Evolutionary conservation across 1,284 basidiomycete species (phyloP), one percentile per base, ranked within the genome.

Genomic region (Chondrostereum purpureum): DNA sequence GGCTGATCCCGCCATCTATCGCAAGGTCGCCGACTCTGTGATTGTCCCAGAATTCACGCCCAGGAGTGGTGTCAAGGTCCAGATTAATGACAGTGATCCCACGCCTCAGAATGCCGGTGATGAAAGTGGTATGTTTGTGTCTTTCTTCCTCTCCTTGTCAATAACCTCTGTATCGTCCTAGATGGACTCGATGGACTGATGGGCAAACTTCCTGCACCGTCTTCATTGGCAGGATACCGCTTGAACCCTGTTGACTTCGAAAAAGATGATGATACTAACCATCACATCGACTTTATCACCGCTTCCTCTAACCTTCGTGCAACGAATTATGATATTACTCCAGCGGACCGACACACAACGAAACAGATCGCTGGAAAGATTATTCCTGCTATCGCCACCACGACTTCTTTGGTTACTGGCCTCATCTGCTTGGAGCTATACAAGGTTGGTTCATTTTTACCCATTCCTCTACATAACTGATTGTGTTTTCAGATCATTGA

Each of bases 311-410:
- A 99, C 72, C 76, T 99, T 51, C 89, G 96, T 39, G 96, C 96
- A 1, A 78, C 83, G 70, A 99, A 99, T 71, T 99, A 99, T 68
- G 85, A 74, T 53, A 99, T 99, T 62, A 75, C 78, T 43, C 72
- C 79, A 18, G 92, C 94, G 11, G 92, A 97, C 67, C 80, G 85
- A 47, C 94, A 99, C 69, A 82, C 87, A 51, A 99, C 95, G 35
- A 99, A 99, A 73, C 90, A 96, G 63, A 97, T 99, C 59, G 97
- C 96, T 3, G 96, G 96, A 47, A 99, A 99, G 76, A 99, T 99
- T 58, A 99, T 99, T 54, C 96, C 96, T 44, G 96, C 96, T 13
- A 99, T 99, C 58, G 96, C 96, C 17, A 99, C 97, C 1, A 99
- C 96, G 1, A 99, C 97, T 1, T 87, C 93, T 13, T 78, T 97